Evolutionary conservation across 306 rosid species (phyloP), one percentile per base, ranked within the genome.

Genomic region (Fagus sylvatica): DNA sequence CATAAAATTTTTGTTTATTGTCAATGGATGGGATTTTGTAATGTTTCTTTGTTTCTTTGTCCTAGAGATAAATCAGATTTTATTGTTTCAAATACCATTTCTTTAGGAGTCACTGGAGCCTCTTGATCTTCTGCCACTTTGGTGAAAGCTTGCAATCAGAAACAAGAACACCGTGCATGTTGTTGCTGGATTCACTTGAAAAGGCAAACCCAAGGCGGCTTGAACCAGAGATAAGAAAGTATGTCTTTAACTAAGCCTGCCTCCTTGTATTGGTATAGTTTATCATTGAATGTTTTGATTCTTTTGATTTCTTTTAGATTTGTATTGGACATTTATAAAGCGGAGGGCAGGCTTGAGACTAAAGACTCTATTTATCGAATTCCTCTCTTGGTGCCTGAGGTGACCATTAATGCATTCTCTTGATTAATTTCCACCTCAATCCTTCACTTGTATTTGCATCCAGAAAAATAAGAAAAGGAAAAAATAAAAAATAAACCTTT

Each of bases 111-210:
- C 97, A 93, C 67, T 91, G 98, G 98, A 88, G 80, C 83, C 90
- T 93, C 78, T 76, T 93, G 81, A 93, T 89, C 80, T 80, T 93
- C 57, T 93, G 97, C 80, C 87, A 93, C 81, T 89, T 93, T 81
- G 91, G 90, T 71, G 88, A 81, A 82, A 85, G 78, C 74, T 68
- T 51, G 74, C 75, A 76, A 57, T 89, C 91, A 57, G 51, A 76
- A 72, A 73, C 87, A 22, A 75, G 75, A 69, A 84, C 76, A 56
- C 88, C 84, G 46, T 93, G 98, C 82, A 91, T 93, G 91, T 61
- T 91, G 75, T 79, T 93, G 88, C 87, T 93, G 65, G 98, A 93
- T 85, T 93, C 97, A 53, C 97, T 93, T 60, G 85, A 78, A 79
- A 82, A 16, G 51, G 81, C 88, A 6, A 79, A 81, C 81, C 94